Evolutionary conservation across 495 filamentous ascomycete genomes (phyloP).

Genomic region (Antarctomyces pellizariae): DNA sequence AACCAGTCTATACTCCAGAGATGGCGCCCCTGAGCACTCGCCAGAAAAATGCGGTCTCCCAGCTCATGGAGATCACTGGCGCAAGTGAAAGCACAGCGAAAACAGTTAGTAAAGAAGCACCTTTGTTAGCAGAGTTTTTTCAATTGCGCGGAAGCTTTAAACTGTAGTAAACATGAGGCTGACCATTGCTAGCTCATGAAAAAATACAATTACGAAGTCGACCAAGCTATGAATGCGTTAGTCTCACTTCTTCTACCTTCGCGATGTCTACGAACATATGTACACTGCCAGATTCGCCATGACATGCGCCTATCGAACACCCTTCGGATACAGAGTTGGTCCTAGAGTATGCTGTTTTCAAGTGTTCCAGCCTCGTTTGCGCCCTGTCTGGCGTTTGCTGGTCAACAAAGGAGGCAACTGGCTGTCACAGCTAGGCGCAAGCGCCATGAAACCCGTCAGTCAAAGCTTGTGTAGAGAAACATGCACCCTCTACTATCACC

Average conservation of each 20-base stretch:
- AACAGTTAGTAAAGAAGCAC: slow-evolving; percentile 17
- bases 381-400: too few species aligned
- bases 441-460: too few species aligned
- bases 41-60: slow-evolving; percentile 25
- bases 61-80: slow-evolving; percentile 30
- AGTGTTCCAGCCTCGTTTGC: too few species aligned
- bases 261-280: background rate
- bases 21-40: slow-evolving; percentile 20
- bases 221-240: slow-evolving; percentile 28
- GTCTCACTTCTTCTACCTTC: slow-evolving; percentile 6
- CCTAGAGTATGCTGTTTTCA: too few species aligned
- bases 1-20: too few species aligned
- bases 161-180: slow-evolving; percentile 2
- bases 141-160: slow-evolving; percentile 7
- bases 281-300: too few species aligned
- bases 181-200: slow-evolving; percentile 12
- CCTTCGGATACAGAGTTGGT: too few species aligned
- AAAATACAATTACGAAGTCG: slow-evolving; percentile 19
- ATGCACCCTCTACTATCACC: too few species aligned
- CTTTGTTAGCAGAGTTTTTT: slow-evolving; percentile 6
- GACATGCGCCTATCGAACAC: too few species aligned
- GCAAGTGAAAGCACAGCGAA: slow-evolving; percentile 25
- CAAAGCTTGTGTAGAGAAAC: too few species aligned
- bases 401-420: too few species aligned
- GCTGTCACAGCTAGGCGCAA: too few species aligned